Percentiles rank a stretch among this genome's conserved stretches.
phyloP scores from a whole-genome alignment of 2,329 filamentous ascomycete species.

The Teratosphaeriaceae sp. region DNA sequence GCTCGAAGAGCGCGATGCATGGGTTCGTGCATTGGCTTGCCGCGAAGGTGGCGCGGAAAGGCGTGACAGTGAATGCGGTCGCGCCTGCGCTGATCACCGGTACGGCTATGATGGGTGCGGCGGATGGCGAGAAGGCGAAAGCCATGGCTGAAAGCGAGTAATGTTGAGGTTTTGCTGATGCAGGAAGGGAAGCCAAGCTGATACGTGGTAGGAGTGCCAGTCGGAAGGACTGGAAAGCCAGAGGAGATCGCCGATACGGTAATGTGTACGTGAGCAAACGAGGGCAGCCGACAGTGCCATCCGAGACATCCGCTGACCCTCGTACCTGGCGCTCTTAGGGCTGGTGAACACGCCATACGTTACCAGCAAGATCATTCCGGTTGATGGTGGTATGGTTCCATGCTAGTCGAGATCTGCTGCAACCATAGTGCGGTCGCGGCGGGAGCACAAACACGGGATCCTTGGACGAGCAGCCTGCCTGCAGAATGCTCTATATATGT shows the following conservation, averaged over 20 bases:
- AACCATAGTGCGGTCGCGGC: too few species aligned
- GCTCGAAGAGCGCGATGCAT: slow-evolving; percentile 38
- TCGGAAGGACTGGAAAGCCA: slow-evolving; percentile 39
- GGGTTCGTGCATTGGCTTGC: slow-evolving; percentile 43
- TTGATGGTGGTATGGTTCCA: slow-evolving; percentile 36
- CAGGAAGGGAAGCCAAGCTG: not conserved
- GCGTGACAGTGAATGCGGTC: slow-evolving; percentile 43
- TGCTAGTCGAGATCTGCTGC: too few species aligned
- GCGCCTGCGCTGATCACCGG: slow-evolving; percentile 39
- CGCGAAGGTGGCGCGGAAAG: slow-evolving; percentile 35
- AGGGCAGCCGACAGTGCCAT: too few species aligned
- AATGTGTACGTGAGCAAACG: too few species aligned
- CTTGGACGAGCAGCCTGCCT: too few species aligned
- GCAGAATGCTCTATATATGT: too few species aligned
- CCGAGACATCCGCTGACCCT: too few species aligned
- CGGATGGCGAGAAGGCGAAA: slow-evolving; percentile 26
- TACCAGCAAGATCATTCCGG: slow-evolving; percentile 40
- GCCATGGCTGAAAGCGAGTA: slow-evolving; percentile 29
- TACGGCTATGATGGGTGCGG: slow-evolving; percentile 37
- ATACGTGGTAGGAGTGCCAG: slow-evolving; percentile 32
- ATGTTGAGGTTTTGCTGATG: not conserved
- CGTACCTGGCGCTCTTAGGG: too few species aligned
- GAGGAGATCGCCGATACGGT: slow-evolving; percentile 44
- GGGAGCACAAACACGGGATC: not conserved
- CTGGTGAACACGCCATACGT: slow-evolving; percentile 42